phyloP scores from a whole-genome alignment of 805 yeast species.

The Yamadazyma ubonensis region DNA sequence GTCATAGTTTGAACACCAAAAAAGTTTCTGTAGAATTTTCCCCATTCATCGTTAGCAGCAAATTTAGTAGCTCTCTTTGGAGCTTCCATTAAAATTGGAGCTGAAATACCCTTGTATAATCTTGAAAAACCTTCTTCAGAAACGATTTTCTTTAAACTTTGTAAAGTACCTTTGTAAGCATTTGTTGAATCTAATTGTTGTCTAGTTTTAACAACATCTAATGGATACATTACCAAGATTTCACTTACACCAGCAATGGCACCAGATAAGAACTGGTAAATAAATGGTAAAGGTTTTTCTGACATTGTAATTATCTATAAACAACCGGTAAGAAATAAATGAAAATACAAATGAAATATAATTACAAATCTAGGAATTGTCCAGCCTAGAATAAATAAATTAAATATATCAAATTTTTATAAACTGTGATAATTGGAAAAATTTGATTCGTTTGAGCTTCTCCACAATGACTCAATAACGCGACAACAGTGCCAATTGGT shows the following conservation, averaged over 20 bases:
- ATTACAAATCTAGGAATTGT: not conserved
- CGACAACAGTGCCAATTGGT: not conserved
- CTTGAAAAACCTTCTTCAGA: constrained; percentile 80
- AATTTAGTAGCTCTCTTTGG: constrained; percentile 98
- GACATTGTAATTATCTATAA: constrained; percentile 11
- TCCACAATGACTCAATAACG: constrained; percentile 8
- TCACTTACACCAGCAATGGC: constrained; percentile 98
- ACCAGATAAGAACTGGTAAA: constrained; percentile 88
- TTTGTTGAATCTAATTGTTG: constrained; percentile 71
- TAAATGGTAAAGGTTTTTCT: constrained; percentile 59
- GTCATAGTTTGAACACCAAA: constrained; percentile 71
- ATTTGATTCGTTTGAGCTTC: constrained; percentile 6
- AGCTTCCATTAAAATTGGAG: constrained; percentile 98
- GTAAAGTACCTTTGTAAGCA: constrained; percentile 80
- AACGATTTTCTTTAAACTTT: constrained; percentile 80
- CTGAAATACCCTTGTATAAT: constrained; percentile 89
- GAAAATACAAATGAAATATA: not conserved
- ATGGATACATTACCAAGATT: constrained; percentile 91
- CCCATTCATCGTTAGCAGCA: constrained; percentile 97
- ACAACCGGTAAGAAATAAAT: not conserved
- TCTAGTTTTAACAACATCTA: constrained; percentile 96
- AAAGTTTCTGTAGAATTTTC: constrained; percentile 68
- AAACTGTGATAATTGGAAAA: constrained; percentile 5
- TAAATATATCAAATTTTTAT: not conserved
- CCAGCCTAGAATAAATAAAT: constrained; percentile 3